Percentiles rank a stretch among this genome's conserved stretches.
phyloP scores from a whole-genome alignment of 164 flowering plant species.

The Magnolia sinica region DNA sequence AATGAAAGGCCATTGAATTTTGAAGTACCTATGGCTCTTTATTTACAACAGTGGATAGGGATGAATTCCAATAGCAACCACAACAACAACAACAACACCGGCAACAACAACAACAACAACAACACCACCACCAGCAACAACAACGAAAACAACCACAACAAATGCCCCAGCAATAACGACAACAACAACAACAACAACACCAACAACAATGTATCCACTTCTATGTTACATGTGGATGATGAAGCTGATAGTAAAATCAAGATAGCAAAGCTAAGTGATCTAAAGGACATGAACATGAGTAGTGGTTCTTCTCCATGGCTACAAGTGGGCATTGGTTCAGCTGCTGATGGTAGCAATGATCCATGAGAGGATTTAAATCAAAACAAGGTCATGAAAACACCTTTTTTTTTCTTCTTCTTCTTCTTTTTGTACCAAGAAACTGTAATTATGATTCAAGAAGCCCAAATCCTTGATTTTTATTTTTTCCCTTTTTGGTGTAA shows the following conservation, averaged over 20 bases:
- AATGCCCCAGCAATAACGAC: neutral
- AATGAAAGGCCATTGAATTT: constrained; percentile 28
- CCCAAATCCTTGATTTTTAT: constrained; percentile 4
- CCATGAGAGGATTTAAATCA: constrained; percentile 14
- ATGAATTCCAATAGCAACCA: constrained; percentile 9
- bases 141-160: constrained; percentile 6
- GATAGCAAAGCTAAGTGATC: constrained; percentile 74
- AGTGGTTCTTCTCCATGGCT: constrained; percentile 72
- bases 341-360: constrained; percentile 36
- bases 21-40: constrained; percentile 46
- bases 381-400: neutral
- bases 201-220: constrained; percentile 6
- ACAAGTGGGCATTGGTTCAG: constrained; percentile 88
- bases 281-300: constrained; percentile 54
- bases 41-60: constrained; percentile 46
- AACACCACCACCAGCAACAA: neutral
- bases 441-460: constrained; percentile 22
- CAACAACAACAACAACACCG: constrained; percentile 1
- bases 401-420: neutral
- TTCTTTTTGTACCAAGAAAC: constrained; percentile 9
- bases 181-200: neutral
- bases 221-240: constrained; percentile 37
- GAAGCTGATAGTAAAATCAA: constrained; percentile 74
- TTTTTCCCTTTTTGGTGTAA: constrained; percentile 1
- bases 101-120: constrained; percentile 6